These are phyloP conservation scores for Solanum acaule DNA, from an alignment of 257 asterid genomes.

Conservation along the genomic window DNA sequence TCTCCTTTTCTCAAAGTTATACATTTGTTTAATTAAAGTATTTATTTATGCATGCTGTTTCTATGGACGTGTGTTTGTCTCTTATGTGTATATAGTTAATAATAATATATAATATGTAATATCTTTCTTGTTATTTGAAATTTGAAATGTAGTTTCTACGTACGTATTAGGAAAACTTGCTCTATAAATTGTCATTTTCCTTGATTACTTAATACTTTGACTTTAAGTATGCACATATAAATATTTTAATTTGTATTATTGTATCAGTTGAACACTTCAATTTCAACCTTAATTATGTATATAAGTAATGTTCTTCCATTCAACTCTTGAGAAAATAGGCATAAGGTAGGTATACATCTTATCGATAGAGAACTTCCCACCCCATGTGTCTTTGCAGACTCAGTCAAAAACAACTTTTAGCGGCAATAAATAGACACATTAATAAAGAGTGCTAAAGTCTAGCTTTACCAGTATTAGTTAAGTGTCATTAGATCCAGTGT, in stretches of 20 bases:
- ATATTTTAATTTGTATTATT: neutral
- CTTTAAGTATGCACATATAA: too few relatives aligned
- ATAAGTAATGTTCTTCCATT: too few relatives aligned
- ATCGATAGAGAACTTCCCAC: too few relatives aligned
- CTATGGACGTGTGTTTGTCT: conserved; percentile 21
- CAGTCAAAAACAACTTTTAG: fast-evolving
- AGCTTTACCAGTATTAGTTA: too few relatives aligned
- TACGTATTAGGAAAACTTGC: neutral
- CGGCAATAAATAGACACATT: too few relatives aligned
- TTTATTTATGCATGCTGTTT: conserved; percentile 5
- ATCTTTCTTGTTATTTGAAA: neutral
- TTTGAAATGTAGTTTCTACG: neutral
- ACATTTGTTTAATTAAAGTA: neutral
- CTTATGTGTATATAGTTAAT: neutral
- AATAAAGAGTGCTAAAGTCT: too few relatives aligned
- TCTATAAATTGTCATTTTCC: neutral
- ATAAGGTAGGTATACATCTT: too few relatives aligned
- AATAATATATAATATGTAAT: neutral
- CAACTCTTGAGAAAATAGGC: too few relatives aligned
- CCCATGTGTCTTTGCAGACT: too few relatives aligned
- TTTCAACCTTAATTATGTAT: neutral
- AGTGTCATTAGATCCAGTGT: too few relatives aligned
- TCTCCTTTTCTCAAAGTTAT: conserved; percentile 33
- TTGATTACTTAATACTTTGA: neutral
- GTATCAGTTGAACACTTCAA: neutral